These are phyloP conservation scores for Aquanectria penicillioides DNA, from an alignment of 2,329 filamentous ascomycete genomes.

Conservation along the genomic window DNA sequence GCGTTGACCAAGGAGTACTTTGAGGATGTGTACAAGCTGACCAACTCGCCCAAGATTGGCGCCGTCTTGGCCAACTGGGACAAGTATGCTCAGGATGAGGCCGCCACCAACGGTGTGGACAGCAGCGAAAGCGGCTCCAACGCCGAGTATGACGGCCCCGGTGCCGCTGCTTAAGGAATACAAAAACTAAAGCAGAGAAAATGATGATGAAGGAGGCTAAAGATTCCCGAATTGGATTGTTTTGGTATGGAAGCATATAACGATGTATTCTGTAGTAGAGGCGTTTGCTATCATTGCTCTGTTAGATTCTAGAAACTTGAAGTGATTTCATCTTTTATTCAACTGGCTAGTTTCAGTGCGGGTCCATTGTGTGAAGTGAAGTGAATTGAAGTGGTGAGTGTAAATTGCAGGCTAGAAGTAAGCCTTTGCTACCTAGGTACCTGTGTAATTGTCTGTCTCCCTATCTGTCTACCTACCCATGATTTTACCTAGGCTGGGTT, in stretches of 20 bases:
- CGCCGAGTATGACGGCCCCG: slow-evolving; percentile 53
- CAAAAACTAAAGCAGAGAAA: slow-evolving; percentile 33
- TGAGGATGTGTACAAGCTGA: slow-evolving; percentile 96
- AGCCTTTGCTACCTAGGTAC: too few species aligned
- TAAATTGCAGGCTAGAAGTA: too few species aligned
- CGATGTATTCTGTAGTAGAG: slow-evolving; percentile 39
- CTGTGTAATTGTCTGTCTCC: too few species aligned
- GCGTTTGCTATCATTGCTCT: slow-evolving; percentile 35
- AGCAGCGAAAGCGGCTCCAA: slow-evolving; percentile 53
- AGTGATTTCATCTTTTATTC: slow-evolving; percentile 27
- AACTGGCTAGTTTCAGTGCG: neutral
- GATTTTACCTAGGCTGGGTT: too few species aligned
- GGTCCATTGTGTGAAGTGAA: neutral
- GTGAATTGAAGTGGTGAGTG: neutral
- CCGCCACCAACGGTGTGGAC: slow-evolving; percentile 44
- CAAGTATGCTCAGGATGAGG: slow-evolving; percentile 69
- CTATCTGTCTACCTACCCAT: too few species aligned
- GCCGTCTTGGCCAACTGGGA: slow-evolving; percentile 89
- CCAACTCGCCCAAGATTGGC: slow-evolving; percentile 82
- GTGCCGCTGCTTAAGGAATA: slow-evolving; percentile 52
- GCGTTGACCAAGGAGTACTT: slow-evolving; percentile 98
- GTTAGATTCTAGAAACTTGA: slow-evolving; percentile 34
- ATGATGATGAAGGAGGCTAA: slow-evolving; percentile 39
- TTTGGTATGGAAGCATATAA: slow-evolving; percentile 39
- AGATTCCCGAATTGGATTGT: slow-evolving; percentile 33